Base-by-base conservation (phyloP, 2,329 filamentous ascomycete species). In the Claviceps pazoutovae region DNA sequence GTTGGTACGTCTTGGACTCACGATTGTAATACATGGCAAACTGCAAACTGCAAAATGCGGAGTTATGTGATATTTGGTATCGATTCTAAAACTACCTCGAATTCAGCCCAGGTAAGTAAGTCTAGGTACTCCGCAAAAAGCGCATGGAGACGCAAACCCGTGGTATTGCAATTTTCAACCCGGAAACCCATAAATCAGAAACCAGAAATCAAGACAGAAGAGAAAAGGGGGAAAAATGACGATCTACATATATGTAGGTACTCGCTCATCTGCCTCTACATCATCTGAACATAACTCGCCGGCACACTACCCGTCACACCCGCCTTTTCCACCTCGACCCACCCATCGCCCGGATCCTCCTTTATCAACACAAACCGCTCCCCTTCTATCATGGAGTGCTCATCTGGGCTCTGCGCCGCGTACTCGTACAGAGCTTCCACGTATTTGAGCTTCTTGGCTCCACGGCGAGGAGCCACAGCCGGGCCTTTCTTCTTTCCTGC, bases 401-500 rank as follows among this genome's bases (percentile, higher is more conserved):
- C 93, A 7, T 81, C 79, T 5, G 94, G 88, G 58, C 82, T 89
- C 60, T 88, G 83, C 17, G 91, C 88, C 49, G 83, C 75, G 66
- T 98, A 98, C 49, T 93, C 88, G 66, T 97, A 98, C 60, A 97
- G 58, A 1, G 93, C 93, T 64, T 95, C 86, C 1, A 94, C 91
- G 61, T 97, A 95, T 63, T 85, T 88, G 38, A 96, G 74, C 66
- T 95, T 95, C 79, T 95, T 96, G 4, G 89, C 90, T 14, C 90
- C 90, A 9, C 90, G 81, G 58, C 84, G 84, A 4, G 93, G 93
- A 14, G 93, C 93, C 4, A 98, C 93, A 0, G 84, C 89, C 0
- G 90, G 90, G 0, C 90, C 90, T 65, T 94, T 89, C 68, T 94
- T 95, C 72, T 90, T 95, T 41, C n/a, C 17, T n/a, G 16, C 16